Evolutionary conservation across 2,329 filamentous ascomycete species (phyloP).

Genomic region (Cercospora canescens): DNA sequence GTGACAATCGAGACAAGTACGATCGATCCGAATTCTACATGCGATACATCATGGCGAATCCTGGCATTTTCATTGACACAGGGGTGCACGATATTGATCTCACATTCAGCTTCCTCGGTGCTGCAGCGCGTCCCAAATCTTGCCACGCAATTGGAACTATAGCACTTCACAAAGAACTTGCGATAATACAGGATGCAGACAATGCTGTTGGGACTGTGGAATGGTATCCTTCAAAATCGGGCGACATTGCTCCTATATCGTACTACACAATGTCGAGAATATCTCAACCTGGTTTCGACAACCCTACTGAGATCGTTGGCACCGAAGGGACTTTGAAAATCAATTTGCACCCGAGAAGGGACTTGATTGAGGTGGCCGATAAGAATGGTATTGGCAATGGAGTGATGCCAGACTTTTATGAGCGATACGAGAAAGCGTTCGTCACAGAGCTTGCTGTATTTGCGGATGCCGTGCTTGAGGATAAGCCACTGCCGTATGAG

Average conservation of each 20-base stretch:
- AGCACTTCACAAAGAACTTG: slow-evolving; percentile 40
- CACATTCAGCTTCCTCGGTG: slow-evolving; percentile 44
- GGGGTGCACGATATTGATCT: slow-evolving; percentile 49
- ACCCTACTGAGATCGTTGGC: slow-evolving; percentile 44
- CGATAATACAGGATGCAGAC: slow-evolving; percentile 42
- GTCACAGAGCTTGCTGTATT: slow-evolving; percentile 45
- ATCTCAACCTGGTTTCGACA: slow-evolving; percentile 45
- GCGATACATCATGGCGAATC: slow-evolving; percentile 41
- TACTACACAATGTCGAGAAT: slow-evolving; percentile 46
- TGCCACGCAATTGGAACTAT: slow-evolving; percentile 40
- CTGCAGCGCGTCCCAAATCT: slow-evolving; percentile 37
- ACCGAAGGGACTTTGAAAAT: slow-evolving; percentile 40
- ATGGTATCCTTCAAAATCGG: slow-evolving; percentile 27
- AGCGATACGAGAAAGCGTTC: slow-evolving; percentile 44
- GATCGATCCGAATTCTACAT: slow-evolving; percentile 45
- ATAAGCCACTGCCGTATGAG: slow-evolving; percentile 39
- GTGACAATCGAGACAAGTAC: slow-evolving; percentile 45
- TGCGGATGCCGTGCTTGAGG: slow-evolving; percentile 38
- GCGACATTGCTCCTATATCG: slow-evolving; percentile 42
- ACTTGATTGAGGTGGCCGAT: slow-evolving; percentile 39
- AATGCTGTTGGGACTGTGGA: slow-evolving; percentile 47
- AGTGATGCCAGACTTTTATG: slow-evolving; percentile 42
- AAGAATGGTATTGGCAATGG: slow-evolving; percentile 39
- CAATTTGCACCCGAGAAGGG: slow-evolving; percentile 30
- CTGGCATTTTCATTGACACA: slow-evolving; percentile 49